Evolutionary conservation across 2,329 filamentous ascomycete species (phyloP).

Genomic region (Chaetoscypha palmicola): DNA sequence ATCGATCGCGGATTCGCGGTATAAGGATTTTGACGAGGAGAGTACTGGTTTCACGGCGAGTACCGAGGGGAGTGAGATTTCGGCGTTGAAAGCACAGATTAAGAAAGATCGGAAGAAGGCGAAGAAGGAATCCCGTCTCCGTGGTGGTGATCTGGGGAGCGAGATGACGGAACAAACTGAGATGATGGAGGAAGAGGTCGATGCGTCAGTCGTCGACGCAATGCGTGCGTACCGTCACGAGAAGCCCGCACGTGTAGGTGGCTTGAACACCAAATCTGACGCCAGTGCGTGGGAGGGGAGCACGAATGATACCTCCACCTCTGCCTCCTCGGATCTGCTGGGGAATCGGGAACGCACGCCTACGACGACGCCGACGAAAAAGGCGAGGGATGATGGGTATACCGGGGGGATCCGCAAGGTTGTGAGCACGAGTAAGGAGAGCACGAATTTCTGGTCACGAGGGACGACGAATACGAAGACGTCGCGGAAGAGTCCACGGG

Average conservation of each 20-base stretch:
- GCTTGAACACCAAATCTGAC: constrained; percentile 77
- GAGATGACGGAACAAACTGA: constrained; percentile 32
- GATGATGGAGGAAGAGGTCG: constrained; percentile 34
- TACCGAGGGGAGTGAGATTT: constrained; percentile 22
- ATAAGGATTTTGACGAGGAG: constrained; percentile 31
- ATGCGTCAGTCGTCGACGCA: constrained; percentile 57
- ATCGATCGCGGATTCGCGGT: constrained; percentile 16
- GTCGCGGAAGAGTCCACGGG: constrained; percentile 3
- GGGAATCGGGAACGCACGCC: constrained; percentile 50
- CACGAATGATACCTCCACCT: constrained; percentile 44
- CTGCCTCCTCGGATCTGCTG: constrained; percentile 47
- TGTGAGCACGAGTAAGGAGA: constrained; percentile 12
- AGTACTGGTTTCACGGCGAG: constrained; percentile 16
- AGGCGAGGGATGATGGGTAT: constrained; percentile 22
- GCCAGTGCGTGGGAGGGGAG: constrained; percentile 72
- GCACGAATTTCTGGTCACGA: constrained; percentile 14
- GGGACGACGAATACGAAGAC: constrained; percentile 5
- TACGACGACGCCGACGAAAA: constrained; percentile 42
- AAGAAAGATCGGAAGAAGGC: constrained; percentile 21
- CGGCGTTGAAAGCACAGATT: constrained; percentile 29
- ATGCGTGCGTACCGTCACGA: constrained; percentile 81
- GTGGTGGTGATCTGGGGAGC: constrained; percentile 9
- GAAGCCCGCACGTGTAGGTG: constrained; percentile 78
- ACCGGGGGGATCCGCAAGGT: constrained; percentile 29
- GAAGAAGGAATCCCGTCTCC: constrained; percentile 11